phyloP scores from a whole-genome alignment of 1,139 yeast genomes.

The Sugiyamaella neomexicana region DNA sequence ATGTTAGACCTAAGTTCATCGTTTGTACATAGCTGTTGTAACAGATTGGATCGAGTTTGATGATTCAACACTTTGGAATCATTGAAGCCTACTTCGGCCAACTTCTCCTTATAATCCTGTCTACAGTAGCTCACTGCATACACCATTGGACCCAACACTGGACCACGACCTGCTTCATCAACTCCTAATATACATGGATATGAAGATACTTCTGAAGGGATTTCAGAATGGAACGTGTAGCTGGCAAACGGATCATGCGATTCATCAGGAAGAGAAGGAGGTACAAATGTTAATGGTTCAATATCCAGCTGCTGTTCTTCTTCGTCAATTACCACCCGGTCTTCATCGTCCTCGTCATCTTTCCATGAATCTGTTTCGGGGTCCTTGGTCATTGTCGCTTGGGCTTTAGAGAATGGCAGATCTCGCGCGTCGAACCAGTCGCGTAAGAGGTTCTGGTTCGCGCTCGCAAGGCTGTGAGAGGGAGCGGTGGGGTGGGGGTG shows the following conservation, averaged over 20 bases:
- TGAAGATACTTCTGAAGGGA: conserved; percentile 36
- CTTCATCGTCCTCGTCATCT: neutral
- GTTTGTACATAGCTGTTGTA: conserved; percentile 55
- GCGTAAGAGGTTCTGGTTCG: neutral
- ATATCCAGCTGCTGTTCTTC: neutral
- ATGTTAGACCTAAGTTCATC: conserved; percentile 54
- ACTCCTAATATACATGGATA: conserved; percentile 68
- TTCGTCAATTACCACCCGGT: conserved; percentile 1
- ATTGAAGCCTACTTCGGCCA: conserved; percentile 73
- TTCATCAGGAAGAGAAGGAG: conserved; percentile 35
- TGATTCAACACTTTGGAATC: conserved; percentile 89
- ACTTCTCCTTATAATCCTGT: conserved; percentile 53
- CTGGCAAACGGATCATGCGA: conserved; percentile 29
- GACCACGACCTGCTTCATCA: conserved; percentile 98
- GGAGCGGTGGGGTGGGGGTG: too few species aligned
- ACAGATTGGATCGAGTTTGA: conserved; percentile 60
- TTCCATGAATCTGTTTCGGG: neutral
- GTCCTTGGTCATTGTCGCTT: neutral
- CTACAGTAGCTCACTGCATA: conserved; percentile 84
- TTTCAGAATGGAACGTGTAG: conserved; percentile 42
- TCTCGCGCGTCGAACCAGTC: neutral
- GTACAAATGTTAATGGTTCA: conserved; percentile 24
- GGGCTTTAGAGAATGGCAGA: neutral
- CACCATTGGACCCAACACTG: conserved; percentile 95
- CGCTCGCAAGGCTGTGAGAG: neutral